phyloP scores from a whole-genome alignment of 2,329 filamentous ascomycete species.

The Elsinoe perseae region DNA sequence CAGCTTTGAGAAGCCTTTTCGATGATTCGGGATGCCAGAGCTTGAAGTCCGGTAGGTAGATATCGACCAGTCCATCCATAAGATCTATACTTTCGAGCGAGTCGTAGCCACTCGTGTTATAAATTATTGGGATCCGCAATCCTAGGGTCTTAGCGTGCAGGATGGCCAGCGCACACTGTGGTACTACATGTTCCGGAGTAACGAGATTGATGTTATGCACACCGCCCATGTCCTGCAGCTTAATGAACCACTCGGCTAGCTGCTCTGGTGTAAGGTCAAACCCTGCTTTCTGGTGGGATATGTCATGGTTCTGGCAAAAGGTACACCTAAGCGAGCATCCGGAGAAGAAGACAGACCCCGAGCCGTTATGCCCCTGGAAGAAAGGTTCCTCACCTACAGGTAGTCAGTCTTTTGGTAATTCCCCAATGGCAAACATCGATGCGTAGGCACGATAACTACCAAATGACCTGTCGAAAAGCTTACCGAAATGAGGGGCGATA shows the following conservation, averaged over 20 bases:
- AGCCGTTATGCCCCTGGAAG: conserved; percentile 73
- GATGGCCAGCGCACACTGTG: conserved; percentile 71
- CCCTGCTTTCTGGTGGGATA: conserved; percentile 72
- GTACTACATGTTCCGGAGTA: conserved; percentile 79
- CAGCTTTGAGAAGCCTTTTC: conserved; percentile 66
- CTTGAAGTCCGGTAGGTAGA: conserved; percentile 86
- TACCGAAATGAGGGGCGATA: conserved; percentile 78
- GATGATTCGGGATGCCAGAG: conserved; percentile 63
- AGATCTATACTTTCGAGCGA: conserved; percentile 62
- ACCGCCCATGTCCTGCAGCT: conserved; percentile 67
- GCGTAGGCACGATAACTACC: conserved; percentile 33
- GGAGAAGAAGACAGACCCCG: conserved; percentile 73
- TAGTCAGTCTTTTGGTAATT: not conserved
- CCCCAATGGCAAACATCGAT: not conserved
- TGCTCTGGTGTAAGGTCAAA: conserved; percentile 72
- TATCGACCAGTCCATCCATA: conserved; percentile 72
- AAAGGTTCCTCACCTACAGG: conserved; percentile 52
- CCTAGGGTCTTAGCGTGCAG: conserved; percentile 64
- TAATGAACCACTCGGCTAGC: conserved; percentile 73
- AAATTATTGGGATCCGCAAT: conserved; percentile 65
- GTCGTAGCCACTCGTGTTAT: conserved; percentile 80
- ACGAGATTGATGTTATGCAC: conserved; percentile 89
- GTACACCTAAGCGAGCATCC: conserved; percentile 69
- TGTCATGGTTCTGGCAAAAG: conserved; percentile 76
- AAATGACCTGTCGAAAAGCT: conserved; percentile 31